phyloP scores from a whole-genome alignment of 106 monocot genomes.

The Cymbidium sinense region DNA sequence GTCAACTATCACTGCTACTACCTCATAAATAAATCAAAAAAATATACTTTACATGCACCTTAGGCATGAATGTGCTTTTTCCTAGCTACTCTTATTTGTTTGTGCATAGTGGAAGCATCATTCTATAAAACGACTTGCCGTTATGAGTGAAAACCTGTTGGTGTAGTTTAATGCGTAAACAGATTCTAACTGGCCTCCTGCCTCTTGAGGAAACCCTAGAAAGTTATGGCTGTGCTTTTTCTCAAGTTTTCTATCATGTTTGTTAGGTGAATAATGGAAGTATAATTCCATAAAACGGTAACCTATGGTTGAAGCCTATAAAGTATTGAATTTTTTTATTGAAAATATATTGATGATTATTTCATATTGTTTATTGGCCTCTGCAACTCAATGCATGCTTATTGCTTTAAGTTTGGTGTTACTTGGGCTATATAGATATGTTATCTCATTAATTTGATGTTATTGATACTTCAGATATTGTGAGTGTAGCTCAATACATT shows the following conservation, averaged over 20 bases:
- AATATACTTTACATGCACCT: too few relatives aligned
- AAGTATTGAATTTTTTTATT: not conserved
- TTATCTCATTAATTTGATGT: not conserved
- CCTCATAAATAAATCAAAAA: too few relatives aligned
- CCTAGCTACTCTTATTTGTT: too few relatives aligned
- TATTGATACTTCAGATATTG: constrained; percentile 40
- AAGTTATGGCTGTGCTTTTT: not conserved
- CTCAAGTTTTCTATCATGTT: not conserved
- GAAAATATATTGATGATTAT: not conserved
- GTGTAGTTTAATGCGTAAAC: not conserved
- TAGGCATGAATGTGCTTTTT: too few relatives aligned
- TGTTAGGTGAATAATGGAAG: too few relatives aligned
- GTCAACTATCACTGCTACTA: too few relatives aligned
- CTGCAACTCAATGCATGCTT: not conserved
- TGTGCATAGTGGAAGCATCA: not conserved
- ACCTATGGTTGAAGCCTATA: not conserved
- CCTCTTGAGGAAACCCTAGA: not conserved
- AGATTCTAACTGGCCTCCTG: not conserved
- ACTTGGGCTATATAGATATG: not conserved
- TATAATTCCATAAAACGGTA: too few relatives aligned
- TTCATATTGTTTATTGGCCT: not conserved
- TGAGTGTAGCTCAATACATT: constrained; percentile 72
- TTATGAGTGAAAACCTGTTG: not conserved
- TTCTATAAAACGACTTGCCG: not conserved
- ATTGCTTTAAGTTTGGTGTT: not conserved